These are phyloP conservation scores for Kernera saxatilis DNA, from an alignment of 345 rosid species.

Conservation along the genomic window DNA sequence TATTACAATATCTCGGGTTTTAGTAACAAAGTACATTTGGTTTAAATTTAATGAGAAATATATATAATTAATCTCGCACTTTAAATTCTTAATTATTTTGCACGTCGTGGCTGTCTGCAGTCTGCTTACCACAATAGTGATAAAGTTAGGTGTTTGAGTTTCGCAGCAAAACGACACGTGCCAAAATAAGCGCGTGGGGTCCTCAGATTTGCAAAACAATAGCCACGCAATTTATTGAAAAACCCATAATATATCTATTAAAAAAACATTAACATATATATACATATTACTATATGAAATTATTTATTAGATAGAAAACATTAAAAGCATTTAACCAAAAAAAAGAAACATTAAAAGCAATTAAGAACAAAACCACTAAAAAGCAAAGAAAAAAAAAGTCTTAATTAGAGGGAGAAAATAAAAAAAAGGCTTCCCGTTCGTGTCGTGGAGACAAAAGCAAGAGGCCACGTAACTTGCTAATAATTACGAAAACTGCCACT, in stretches of 20 bases:
- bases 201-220: neutral
- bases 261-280: neutral
- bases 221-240: neutral
- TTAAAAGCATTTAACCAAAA: neutral
- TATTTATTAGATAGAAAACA: neutral
- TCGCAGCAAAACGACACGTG: neutral
- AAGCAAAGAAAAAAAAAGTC: neutral
- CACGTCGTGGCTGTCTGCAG: neutral
- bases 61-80: neutral
- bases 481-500: slow-evolving; percentile 18
- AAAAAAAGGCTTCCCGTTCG: neutral
- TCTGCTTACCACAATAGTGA: neutral
- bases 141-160: neutral
- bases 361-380: neutral
- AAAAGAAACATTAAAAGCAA: neutral
- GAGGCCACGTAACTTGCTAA: neutral
- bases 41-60: too few species aligned
- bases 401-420: too few species aligned
- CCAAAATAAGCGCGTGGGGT: slow-evolving; percentile 3
- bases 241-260: neutral
- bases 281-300: too few species aligned
- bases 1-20: neutral
- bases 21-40: neutral
- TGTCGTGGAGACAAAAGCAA: slow-evolving; percentile 31
- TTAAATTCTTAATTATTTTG: neutral